Evolutionary conservation across 441 rosid genomes (phyloP).

Genomic region (Melastoma candidum): DNA sequence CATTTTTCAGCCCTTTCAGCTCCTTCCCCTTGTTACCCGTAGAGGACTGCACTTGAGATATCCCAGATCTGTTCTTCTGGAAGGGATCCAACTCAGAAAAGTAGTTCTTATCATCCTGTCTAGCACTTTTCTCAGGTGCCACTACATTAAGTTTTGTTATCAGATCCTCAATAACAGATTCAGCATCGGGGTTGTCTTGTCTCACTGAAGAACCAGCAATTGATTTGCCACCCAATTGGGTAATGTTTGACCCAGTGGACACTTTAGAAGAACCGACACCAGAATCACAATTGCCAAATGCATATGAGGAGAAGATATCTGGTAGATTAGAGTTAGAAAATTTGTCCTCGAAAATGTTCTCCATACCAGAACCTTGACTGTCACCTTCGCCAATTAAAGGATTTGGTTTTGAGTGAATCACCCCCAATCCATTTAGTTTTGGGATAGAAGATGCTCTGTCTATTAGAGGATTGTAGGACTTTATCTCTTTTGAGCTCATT

Average conservation of each 20-base stretch:
- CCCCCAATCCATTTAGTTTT: conserved; percentile 30
- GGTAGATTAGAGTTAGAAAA: conserved; percentile 26
- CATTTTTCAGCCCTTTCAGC: conserved; percentile 46
- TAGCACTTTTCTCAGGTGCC: conserved; percentile 55
- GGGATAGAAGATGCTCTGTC: conserved; percentile 37
- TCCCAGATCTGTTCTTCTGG: conserved; percentile 77
- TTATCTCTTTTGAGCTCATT: conserved; percentile 47
- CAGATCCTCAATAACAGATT: conserved; percentile 42
- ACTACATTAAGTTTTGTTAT: conserved; percentile 72
- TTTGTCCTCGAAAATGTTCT: conserved; percentile 27
- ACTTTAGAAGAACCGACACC: conserved; percentile 47
- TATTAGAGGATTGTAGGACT: conserved; percentile 36
- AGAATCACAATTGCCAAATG: conserved; percentile 26
- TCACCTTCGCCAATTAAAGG: conserved; percentile 59
- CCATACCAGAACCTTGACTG: conserved; percentile 37
- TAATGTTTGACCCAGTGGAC: conserved; percentile 28
- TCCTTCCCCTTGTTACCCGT: conserved; percentile 48
- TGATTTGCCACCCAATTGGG: conserved; percentile 44
- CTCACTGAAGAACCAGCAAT: conserved; percentile 36
- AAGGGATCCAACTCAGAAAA: conserved; percentile 96
- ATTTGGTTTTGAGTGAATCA: conserved; percentile 31
- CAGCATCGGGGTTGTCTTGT: conserved; percentile 56
- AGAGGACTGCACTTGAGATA: conserved; percentile 40
- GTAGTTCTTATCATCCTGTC: conserved; percentile 68
- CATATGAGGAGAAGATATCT: conserved; percentile 29